Conservation (phyloP, 768 basidiomycete species). For the Lentinula detonsa region DNA sequence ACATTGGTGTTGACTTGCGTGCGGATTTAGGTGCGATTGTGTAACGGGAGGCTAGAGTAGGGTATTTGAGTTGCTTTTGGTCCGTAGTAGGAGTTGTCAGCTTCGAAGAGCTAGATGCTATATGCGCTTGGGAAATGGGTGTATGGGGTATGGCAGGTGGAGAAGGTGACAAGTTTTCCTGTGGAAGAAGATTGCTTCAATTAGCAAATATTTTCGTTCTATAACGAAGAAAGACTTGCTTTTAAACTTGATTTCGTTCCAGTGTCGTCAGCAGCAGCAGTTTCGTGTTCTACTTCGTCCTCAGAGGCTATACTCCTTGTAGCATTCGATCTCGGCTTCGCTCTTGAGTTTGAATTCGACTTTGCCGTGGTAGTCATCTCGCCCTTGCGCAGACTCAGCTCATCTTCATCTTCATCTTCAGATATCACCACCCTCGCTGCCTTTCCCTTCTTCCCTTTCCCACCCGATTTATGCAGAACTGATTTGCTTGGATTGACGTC, state of each 20-base stretch:
- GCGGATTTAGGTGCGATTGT: constrained; percentile 39
- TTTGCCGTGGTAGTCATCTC: background rate
- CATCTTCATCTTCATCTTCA: constrained; percentile 18
- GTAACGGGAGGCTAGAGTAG: constrained; percentile 28
- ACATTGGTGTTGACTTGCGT: constrained; percentile 56
- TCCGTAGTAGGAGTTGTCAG: constrained; percentile 6
- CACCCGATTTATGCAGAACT: constrained; percentile 10
- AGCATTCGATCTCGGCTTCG: background rate
- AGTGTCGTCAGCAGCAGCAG: background rate
- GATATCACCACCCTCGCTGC: constrained; percentile 13
- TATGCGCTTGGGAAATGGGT: constrained; percentile 4
- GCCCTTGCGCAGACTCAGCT: constrained; percentile 6
- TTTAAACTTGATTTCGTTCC: background rate
- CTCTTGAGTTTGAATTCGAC: constrained; percentile 9
- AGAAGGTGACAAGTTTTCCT: background rate
- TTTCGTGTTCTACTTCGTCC: background rate
- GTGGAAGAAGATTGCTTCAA: background rate
- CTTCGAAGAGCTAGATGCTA: constrained; percentile 2
- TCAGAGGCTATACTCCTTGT: background rate
- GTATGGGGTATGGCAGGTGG: background rate
- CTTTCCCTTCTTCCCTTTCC: constrained; percentile 3
- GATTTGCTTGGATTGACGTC: background rate
- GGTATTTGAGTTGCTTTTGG: background rate
- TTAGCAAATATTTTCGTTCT: background rate
- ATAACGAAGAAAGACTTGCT: background rate